Percentiles rank a stretch among this genome's conserved stretches.
These are phyloP conservation scores for Casuarina cunninghamiana DNA, from an alignment of 306 rosid genomes.

Conservation along the genomic window DNA sequence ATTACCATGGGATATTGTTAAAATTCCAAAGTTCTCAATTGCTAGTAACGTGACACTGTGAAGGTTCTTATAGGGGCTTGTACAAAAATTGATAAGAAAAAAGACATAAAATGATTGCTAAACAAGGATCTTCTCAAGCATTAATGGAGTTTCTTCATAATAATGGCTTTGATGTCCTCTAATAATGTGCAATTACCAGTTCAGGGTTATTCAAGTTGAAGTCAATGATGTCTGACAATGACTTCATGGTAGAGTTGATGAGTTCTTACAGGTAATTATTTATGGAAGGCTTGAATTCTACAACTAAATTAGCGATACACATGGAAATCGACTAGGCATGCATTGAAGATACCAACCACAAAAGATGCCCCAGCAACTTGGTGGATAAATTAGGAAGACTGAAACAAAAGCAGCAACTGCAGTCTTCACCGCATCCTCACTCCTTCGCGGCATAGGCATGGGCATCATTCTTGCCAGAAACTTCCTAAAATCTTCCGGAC, in stretches of 20 bases:
- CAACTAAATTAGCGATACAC: not conserved
- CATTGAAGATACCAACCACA: not conserved
- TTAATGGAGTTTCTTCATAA: not conserved
- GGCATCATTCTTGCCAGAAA: not conserved
- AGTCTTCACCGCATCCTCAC: not conserved
- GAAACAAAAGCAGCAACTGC: no score
- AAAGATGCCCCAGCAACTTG: not conserved
- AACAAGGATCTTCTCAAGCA: not conserved
- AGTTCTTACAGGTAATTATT: constrained; percentile 48
- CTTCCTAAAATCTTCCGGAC: not conserved
- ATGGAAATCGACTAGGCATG: not conserved
- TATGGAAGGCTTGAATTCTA: constrained; percentile 37
- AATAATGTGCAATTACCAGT: constrained; percentile 31
- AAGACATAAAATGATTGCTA: not conserved
- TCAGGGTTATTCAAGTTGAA: constrained; percentile 50
- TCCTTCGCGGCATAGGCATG: not conserved
- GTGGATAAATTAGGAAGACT: no score
- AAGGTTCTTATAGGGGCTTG: not conserved
- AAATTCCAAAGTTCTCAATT: no score
- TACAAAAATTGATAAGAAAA: not conserved
- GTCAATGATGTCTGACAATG: constrained; percentile 51
- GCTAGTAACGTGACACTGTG: no score
- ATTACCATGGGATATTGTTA: no score
- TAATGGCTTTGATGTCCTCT: no score
- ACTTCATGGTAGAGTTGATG: constrained; percentile 47